Evolutionary conservation across 176 grass and related monocot genomes (phyloP), one percentile per base, ranked within the genome.

Genomic region (Triticum monococcum): DNA sequence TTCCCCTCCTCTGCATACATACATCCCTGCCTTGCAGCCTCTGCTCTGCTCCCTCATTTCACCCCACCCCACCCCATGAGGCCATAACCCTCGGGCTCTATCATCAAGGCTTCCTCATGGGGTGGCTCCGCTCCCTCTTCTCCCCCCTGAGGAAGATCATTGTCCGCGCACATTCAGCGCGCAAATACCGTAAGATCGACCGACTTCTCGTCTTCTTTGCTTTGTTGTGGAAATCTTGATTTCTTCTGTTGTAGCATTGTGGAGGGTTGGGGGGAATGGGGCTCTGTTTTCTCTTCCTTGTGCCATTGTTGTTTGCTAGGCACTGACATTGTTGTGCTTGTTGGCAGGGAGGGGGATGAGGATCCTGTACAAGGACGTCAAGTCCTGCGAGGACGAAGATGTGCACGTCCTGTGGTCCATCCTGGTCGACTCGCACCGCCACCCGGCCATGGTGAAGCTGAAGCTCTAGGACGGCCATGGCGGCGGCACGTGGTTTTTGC

Each of bases 401-500:
- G 94, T 94, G 5, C 94, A 94, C 3, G 56, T 96, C 20, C 91
- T 96, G 4, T 96, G 94, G 94, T 96, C 94, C 11, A 94, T 96
- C 52, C 89, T 96, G 9, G 90, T 96, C 46, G 84, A 96, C 23
- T 96, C 94, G 9, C 89, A 96, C 73, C 78, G 77, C 31, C 81
- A 90, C 30, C 92, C 79, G 13, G 72, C 65, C 40, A 73, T 91
- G 50, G 68, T 66, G 64, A 82, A 88, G 78, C 64, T 86, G 13
- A 81, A 91, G 90, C 86, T 91, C 70, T 85, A 69, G 69, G 54
- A 9, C 72, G 18, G 38, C 20, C 12, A 25, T 85, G 71, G 43
- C 18, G 24, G 37, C 6, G 13, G 10, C 33, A 18, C 26, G 28
- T 23, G 61, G 71, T 48, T 87, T 68, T 32, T 25, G 68, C 26